Evolutionary conservation across 306 rosid genomes (phyloP).

Genomic region (Fragaria nilgerrensis): DNA sequence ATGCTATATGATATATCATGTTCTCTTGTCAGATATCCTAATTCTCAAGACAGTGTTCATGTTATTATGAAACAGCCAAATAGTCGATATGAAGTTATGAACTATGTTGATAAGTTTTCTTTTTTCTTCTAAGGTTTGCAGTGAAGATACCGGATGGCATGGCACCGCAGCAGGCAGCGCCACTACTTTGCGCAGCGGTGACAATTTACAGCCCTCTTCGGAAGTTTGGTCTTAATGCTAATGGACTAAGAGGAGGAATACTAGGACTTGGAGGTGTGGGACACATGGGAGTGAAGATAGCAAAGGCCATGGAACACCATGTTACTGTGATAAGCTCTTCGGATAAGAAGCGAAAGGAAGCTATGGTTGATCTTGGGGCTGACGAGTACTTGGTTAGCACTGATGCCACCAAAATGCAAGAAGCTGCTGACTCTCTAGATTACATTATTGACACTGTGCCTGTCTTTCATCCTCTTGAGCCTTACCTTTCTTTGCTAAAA

Average conservation of each 20-base stretch:
- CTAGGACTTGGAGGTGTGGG: conserved; percentile 93
- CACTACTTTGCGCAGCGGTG: conserved; percentile 74
- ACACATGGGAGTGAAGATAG: conserved; percentile 79
- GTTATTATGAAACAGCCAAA: too few species aligned
- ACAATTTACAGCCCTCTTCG: conserved; percentile 69
- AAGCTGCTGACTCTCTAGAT: conserved; percentile 69
- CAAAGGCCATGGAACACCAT: conserved; percentile 80
- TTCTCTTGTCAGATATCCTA: too few species aligned
- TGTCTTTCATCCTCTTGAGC: conserved; percentile 78
- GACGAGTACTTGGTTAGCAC: conserved; percentile 75
- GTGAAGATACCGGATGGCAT: conserved; percentile 77
- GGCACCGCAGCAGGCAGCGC: conserved; percentile 70
- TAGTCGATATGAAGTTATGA: too few species aligned
- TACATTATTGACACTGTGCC: conserved; percentile 86
- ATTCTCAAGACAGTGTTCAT: not conserved
- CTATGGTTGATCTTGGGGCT: conserved; percentile 69
- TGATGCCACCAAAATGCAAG: conserved; percentile 53
- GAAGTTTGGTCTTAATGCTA: conserved; percentile 60
- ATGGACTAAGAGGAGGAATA: conserved; percentile 68
- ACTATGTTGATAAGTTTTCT: too few species aligned
- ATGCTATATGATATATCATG: not conserved
- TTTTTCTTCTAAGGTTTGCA: conserved; percentile 43
- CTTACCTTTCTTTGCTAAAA: conserved; percentile 68
- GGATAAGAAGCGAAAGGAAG: conserved; percentile 69
- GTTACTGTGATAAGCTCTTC: conserved; percentile 88